Conservation (phyloP, 1,284 basidiomycete genomes). For the Volvariella volvacea region DNA sequence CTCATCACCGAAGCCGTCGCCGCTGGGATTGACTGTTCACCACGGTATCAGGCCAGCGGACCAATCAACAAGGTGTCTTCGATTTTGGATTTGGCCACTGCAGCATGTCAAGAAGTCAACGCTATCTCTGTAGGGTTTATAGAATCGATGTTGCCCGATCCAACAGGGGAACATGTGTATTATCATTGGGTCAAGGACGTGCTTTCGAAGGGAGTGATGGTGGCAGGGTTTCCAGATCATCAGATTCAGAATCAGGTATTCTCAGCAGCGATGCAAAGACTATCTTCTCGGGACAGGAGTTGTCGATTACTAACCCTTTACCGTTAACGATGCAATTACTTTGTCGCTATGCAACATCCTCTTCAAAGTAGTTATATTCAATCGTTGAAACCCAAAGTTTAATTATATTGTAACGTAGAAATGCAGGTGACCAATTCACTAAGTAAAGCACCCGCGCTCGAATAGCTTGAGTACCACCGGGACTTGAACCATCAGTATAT, state of each 20-base stretch:
- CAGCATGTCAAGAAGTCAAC: constrained; percentile 7
- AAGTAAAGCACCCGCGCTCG: too few relatives aligned
- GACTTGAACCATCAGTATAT: too few relatives aligned
- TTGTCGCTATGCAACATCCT: too few relatives aligned
- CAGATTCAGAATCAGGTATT: constrained; percentile 3
- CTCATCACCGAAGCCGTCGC: constrained; percentile 6
- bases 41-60: not conserved
- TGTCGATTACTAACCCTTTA: too few relatives aligned
- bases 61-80: not conserved
- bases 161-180: constrained; percentile 8
- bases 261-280: not conserved
- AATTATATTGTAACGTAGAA: too few relatives aligned
- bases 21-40: not conserved
- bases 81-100: constrained; percentile 7
- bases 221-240: constrained; percentile 5
- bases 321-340: too few relatives aligned
- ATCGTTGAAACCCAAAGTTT: too few relatives aligned
- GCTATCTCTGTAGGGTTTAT: constrained; percentile 8
- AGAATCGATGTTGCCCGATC: constrained; percentile 8
- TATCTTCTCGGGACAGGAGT: too few relatives aligned
- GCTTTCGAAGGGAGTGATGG: not conserved
- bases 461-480: too few relatives aligned
- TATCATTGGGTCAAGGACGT: constrained; percentile 5
- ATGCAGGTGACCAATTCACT: too few relatives aligned
- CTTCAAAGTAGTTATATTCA: too few relatives aligned